phyloP scores from a whole-genome alignment of 192 early-diverging fungal genomes.

The Pilobolus umbonatus region DNA sequence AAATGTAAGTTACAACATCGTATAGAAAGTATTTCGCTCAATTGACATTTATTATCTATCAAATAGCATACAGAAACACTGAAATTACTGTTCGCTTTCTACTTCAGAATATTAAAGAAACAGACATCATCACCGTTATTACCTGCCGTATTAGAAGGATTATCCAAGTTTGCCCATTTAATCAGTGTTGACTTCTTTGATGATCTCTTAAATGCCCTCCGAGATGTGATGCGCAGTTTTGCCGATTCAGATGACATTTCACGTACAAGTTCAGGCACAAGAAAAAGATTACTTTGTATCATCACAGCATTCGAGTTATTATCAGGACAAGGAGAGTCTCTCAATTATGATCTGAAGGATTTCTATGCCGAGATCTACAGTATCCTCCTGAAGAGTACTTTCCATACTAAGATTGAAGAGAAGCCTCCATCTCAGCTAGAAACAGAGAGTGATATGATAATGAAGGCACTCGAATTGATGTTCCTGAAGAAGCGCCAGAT shows the following conservation, averaged over 20 bases:
- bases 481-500: constrained; percentile 76
- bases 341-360: constrained; percentile 89
- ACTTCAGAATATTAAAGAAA: constrained; percentile 93
- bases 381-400: constrained; percentile 64
- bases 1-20: constrained; percentile 38
- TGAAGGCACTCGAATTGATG: constrained; percentile 81
- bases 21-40: neutral
- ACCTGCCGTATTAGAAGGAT: constrained; percentile 74
- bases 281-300: constrained; percentile 80
- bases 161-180: constrained; percentile 85
- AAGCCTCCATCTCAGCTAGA: constrained; percentile 37
- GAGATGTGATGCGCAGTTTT: constrained; percentile 62
- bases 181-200: constrained; percentile 96
- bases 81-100: constrained; percentile 89
- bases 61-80: constrained; percentile 85
- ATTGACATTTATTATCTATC: constrained; percentile 13
- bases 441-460: constrained; percentile 76
- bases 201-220: constrained; percentile 80
- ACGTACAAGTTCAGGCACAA: constrained; percentile 45
- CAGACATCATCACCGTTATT: constrained; percentile 66
- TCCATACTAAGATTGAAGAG: constrained; percentile 62
- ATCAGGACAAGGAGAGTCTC: constrained; percentile 85
- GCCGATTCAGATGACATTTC: constrained; percentile 45
- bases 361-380: constrained; percentile 86
- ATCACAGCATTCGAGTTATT: constrained; percentile 86